Evolutionary conservation across 495 filamentous ascomycete species (phyloP).

Genomic region (Clohesyomyces aquaticus): DNA sequence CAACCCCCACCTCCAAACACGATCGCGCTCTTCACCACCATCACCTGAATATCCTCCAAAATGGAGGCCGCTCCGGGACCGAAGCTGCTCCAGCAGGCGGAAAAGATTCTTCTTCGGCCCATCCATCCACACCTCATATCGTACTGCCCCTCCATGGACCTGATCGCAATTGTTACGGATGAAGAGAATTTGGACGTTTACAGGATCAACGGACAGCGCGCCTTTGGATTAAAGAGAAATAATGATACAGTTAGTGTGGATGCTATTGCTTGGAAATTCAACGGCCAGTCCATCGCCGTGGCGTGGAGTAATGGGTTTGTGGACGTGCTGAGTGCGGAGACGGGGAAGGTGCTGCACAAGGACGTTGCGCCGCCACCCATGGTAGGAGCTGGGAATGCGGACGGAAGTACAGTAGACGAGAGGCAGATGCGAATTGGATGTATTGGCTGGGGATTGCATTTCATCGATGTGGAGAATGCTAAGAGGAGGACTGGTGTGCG

Average conservation of each 20-base stretch:
- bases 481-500: conserved; percentile 48
- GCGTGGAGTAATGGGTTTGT: conserved; percentile 74
- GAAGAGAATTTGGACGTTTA: conserved; percentile 66
- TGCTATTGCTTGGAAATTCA: conserved; percentile 73
- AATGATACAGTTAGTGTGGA: conserved; percentile 53
- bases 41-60: not conserved
- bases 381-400: not conserved
- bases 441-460: conserved; percentile 74
- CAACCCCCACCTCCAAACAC: conserved; percentile 7
- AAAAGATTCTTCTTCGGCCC: conserved; percentile 60
- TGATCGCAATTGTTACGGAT: conserved; percentile 70
- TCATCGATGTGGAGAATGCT: conserved; percentile 59
- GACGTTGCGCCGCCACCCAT: conserved; percentile 15
- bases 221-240: conserved; percentile 63
- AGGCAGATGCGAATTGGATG: conserved; percentile 55
- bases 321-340: conserved; percentile 73
- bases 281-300: conserved; percentile 78
- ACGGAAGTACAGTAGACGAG: too few relatives aligned
- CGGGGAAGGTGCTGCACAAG: conserved; percentile 71
- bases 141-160: conserved; percentile 82
- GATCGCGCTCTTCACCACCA: not conserved
- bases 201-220: conserved; percentile 69
- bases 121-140: conserved; percentile 62
- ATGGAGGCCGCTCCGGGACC: conserved; percentile 28
- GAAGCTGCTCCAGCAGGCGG: conserved; percentile 47